Conservation (phyloP, 768 basidiomycete species). For the Hypsizygus marmoreus region DNA sequence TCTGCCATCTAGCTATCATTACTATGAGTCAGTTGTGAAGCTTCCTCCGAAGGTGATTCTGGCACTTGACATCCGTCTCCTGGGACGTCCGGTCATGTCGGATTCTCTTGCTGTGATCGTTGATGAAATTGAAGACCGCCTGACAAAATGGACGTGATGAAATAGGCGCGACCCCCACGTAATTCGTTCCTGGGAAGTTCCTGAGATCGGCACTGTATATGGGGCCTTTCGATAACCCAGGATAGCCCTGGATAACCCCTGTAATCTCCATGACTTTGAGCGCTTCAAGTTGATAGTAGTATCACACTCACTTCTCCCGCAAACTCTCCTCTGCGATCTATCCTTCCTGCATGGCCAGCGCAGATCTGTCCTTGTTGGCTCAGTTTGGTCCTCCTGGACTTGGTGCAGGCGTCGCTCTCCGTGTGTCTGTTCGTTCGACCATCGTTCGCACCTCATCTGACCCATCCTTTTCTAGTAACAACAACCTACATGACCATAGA, state of each 20-base stretch:
- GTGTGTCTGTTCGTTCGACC: conserved; percentile 17
- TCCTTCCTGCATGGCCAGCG: conserved; percentile 2
- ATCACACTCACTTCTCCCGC: too few species aligned
- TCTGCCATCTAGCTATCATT: fast-evolving
- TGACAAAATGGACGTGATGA: background rate
- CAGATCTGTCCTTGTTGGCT: background rate
- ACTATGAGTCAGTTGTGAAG: too few species aligned
- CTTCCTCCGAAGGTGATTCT: too few species aligned
- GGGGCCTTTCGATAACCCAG: conserved; percentile 5
- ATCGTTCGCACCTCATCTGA: background rate
- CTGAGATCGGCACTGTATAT: conserved; percentile 10
- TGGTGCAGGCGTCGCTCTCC: conserved; percentile 23
- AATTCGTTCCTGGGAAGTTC: background rate
- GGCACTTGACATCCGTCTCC: too few species aligned
- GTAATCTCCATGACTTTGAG: background rate
- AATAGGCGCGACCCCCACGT: background rate
- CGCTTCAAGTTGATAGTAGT: too few species aligned
- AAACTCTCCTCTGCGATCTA: too few species aligned
- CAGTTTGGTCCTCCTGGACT: conserved; percentile 24
- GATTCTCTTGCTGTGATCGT: too few species aligned
- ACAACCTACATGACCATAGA: conserved; percentile 29
- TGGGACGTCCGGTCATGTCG: too few species aligned
- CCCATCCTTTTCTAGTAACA: conserved; percentile 23
- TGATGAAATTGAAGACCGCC: background rate
- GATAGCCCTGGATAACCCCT: conserved; percentile 8